Evolutionary conservation across 176 grass and related monocot species (phyloP).

Genomic region (Aegilops bicornis): DNA sequence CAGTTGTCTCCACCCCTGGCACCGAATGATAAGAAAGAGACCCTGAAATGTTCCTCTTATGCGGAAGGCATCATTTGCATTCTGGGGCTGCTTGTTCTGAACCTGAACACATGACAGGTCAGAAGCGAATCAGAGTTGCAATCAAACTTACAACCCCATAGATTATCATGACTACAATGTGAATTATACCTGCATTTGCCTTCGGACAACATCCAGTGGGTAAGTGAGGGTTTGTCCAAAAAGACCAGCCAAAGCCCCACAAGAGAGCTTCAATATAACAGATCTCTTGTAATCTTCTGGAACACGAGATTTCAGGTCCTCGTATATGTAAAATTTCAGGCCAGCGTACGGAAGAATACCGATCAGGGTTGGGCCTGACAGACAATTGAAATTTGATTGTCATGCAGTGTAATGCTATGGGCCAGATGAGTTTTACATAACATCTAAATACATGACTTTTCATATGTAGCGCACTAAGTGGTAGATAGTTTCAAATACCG

Average conservation of each 20-base stretch:
- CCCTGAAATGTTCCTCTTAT: slow-evolving; percentile 80
- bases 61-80: slow-evolving; percentile 42
- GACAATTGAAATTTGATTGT: neutral
- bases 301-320: slow-evolving; percentile 80
- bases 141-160: neutral
- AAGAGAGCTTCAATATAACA: slow-evolving; percentile 75
- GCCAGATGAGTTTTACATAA: neutral
- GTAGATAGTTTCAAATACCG: too few relatives aligned
- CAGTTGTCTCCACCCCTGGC: slow-evolving; percentile 88
- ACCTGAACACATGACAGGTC: slow-evolving; percentile 44
- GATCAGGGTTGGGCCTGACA: slow-evolving; percentile 73
- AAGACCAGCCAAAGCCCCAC: slow-evolving; percentile 93
- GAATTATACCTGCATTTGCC: slow-evolving; percentile 89
- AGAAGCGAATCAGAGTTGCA: neutral
- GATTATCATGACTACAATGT: slow-evolving; percentile 4
- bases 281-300: slow-evolving; percentile 91
- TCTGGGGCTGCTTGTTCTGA: slow-evolving; percentile 59
- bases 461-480: neutral
- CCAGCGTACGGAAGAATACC: slow-evolving; percentile 99
- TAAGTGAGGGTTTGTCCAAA: slow-evolving; percentile 99
- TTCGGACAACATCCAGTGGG: slow-evolving; percentile 90
- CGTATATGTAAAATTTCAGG: slow-evolving; percentile 96
- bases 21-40: slow-evolving; percentile 49
- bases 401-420: neutral
- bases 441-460: neutral